Conservation (phyloP, 768 basidiomycete genomes). For the Pulveroboletus ravenelii region DNA sequence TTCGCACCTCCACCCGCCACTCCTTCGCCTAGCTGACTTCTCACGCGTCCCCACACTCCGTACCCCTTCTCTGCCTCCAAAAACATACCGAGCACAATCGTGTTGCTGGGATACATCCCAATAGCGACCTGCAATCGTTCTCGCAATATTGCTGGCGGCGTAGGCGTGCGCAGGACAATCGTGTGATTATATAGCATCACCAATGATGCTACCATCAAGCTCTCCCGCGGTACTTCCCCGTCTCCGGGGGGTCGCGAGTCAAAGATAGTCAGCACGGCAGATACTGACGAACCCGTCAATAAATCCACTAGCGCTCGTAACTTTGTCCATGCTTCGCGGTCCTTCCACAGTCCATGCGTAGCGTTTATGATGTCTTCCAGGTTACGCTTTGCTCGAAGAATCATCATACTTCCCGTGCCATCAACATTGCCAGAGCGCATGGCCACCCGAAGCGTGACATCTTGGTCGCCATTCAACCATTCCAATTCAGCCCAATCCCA, state of each 20-base stretch:
- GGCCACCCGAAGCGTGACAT: slow-evolving; percentile 50
- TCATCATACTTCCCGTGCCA: slow-evolving; percentile 46
- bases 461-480: slow-evolving; percentile 55
- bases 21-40: slow-evolving; percentile 49
- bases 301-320: slow-evolving; percentile 63
- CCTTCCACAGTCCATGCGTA: slow-evolving; percentile 43
- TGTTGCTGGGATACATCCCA: slow-evolving; percentile 61
- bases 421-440: slow-evolving; percentile 51
- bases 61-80: slow-evolving; percentile 74
- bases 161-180: slow-evolving; percentile 48
- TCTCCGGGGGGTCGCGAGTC: slow-evolving; percentile 25
- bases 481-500: slow-evolving; percentile 86
- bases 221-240: slow-evolving; percentile 36
- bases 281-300: slow-evolving; percentile 41
- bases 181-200: slow-evolving; percentile 60
- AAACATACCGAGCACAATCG: slow-evolving; percentile 66
- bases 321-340: slow-evolving; percentile 61
- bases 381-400: slow-evolving; percentile 60
- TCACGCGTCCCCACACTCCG: slow-evolving; percentile 72
- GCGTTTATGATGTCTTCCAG: slow-evolving; percentile 48
- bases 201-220: slow-evolving; percentile 51
- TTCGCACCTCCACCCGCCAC: slow-evolving; percentile 30
- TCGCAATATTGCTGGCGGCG: slow-evolving; percentile 54
- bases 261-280: slow-evolving; percentile 38
- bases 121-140: slow-evolving; percentile 53